A percentile compares a stretch with the other conserved stretches of the same genome.
Evolutionary conservation across 305 asterid species (phyloP).

Genomic region (Rubia peregrina): DNA sequence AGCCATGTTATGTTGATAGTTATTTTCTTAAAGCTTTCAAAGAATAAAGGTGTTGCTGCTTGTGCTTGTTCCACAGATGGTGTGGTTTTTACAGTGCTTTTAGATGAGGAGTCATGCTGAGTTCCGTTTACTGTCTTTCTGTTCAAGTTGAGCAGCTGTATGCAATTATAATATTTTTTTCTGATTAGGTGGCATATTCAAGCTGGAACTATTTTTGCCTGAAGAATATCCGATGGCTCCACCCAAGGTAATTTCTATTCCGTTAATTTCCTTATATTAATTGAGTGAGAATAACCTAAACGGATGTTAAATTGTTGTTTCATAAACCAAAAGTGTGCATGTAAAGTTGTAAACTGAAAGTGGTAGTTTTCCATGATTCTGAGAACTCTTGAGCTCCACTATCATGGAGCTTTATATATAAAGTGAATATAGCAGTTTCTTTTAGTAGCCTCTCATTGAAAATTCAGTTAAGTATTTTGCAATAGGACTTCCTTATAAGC

Average conservation of each 20-base stretch:
- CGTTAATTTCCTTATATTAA: background rate
- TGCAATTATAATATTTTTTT: background rate
- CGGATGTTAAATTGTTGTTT: background rate
- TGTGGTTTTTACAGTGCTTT: background rate
- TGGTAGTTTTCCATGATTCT: background rate
- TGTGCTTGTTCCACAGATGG: background rate
- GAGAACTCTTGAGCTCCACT: background rate
- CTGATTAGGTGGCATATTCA: slow-evolving; percentile 73
- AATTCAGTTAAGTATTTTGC: background rate
- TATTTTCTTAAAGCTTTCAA: background rate
- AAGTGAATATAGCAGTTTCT: background rate
- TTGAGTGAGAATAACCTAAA: background rate
- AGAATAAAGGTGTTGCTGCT: background rate
- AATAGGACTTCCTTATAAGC: background rate
- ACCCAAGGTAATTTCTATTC: slow-evolving; percentile 55
- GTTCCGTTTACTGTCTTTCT: background rate
- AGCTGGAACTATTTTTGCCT: slow-evolving; percentile 90
- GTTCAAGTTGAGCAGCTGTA: background rate
- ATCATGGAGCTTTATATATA: background rate
- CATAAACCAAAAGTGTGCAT: background rate
- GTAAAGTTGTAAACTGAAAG: background rate
- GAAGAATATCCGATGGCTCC: slow-evolving; percentile 99
- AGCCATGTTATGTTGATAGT: background rate
- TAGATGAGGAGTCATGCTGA: background rate
- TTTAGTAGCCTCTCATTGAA: background rate